These are phyloP conservation scores for Aeschynomene evenia DNA, from an alignment of 306 rosid species.

Conservation along the genomic window DNA sequence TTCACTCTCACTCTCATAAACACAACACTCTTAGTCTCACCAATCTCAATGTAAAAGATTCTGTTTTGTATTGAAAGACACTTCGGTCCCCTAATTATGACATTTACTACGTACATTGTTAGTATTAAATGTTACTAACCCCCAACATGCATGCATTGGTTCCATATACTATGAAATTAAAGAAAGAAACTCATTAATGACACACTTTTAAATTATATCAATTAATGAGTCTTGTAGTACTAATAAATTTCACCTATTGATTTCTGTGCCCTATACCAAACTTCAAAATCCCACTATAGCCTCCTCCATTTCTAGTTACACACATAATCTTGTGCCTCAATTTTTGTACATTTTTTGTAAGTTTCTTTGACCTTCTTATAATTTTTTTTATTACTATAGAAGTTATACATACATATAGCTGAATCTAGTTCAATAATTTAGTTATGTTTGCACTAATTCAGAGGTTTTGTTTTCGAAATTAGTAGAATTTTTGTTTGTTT, in stretches of 20 bases:
- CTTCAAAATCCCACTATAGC: slow-evolving; percentile 17
- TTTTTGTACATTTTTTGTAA: neutral
- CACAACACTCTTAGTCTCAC: slow-evolving; percentile 15
- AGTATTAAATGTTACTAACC: slow-evolving; percentile 27
- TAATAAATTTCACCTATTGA: slow-evolving; percentile 23
- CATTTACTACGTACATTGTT: slow-evolving; percentile 23
- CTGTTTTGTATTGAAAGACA: slow-evolving; percentile 37
- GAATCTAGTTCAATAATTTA: slow-evolving; percentile 32
- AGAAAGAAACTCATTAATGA: slow-evolving; percentile 23
- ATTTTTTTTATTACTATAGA: neutral
- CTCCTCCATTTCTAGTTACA: neutral
- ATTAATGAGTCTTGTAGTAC: slow-evolving; percentile 8
- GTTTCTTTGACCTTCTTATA: slow-evolving; percentile 25
- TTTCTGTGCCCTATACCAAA: slow-evolving; percentile 31
- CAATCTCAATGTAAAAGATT: slow-evolving; percentile 46
- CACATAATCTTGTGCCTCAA: slow-evolving; percentile 7
- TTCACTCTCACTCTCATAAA: slow-evolving; percentile 3
- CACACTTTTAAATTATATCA: neutral
- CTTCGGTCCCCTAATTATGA: slow-evolving; percentile 40
- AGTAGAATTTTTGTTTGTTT: slow-evolving; percentile 47
- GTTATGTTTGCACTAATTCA: slow-evolving; percentile 46
- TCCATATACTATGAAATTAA: slow-evolving; percentile 25
- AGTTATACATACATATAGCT: slow-evolving; percentile 14
- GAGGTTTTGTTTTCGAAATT: slow-evolving; percentile 49
- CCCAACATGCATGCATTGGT: slow-evolving; percentile 42